Conservation (phyloP, 768 basidiomycete genomes). For the Hypholoma fasciculare region DNA sequence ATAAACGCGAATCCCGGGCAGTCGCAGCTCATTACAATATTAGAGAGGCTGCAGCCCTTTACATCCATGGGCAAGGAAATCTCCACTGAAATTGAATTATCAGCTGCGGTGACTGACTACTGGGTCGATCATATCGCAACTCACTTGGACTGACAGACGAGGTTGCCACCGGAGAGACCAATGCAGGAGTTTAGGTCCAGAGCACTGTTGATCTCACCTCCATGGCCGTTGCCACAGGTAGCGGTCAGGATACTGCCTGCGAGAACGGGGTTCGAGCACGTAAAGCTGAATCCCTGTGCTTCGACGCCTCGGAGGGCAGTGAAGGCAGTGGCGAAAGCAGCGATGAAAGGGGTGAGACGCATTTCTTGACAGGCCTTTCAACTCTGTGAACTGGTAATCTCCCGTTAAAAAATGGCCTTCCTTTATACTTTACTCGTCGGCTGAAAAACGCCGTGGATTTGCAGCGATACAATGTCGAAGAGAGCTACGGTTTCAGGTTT, state of each 20-base stretch:
- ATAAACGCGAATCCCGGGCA: background rate
- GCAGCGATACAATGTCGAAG: no score
- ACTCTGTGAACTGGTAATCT: no score
- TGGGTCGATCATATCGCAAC: background rate
- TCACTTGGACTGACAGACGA: background rate
- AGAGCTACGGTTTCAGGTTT: no score
- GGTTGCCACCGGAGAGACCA: background rate
- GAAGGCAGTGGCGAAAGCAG: background rate
- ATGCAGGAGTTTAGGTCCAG: constrained; percentile 19
- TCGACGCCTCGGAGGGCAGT: background rate
- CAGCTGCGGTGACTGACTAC: background rate
- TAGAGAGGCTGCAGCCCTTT: background rate
- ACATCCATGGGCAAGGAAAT: background rate
- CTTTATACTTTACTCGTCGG: no score
- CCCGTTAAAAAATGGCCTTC: no score
- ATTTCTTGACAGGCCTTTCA: background rate
- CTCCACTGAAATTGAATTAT: background rate
- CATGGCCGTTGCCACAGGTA: background rate
- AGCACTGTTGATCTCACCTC: background rate
- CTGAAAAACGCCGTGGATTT: no score
- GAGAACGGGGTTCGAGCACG: background rate
- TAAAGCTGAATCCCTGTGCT: background rate
- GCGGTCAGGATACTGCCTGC: background rate
- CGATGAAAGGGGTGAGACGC: background rate
- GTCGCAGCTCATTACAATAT: background rate